phyloP scores from a whole-genome alignment of 805 yeast genomes.

The Cephaloascus fragrans region DNA sequence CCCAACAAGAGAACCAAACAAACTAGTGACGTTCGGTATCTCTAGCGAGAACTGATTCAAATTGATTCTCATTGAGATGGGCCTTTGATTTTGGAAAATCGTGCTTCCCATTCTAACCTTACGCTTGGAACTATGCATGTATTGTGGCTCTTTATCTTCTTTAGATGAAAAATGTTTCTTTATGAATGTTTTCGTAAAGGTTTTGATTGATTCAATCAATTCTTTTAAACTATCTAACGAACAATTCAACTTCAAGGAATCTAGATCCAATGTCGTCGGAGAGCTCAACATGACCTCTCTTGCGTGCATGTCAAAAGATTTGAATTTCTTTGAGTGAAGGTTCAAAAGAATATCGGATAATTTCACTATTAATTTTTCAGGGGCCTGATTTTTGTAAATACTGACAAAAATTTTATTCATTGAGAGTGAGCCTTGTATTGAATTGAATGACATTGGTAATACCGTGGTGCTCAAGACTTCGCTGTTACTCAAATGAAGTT shows the following conservation, averaged over 20 bases:
- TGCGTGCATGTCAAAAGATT: slow-evolving; percentile 1
- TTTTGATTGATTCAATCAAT: background rate
- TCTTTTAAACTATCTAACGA: background rate
- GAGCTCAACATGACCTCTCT: background rate
- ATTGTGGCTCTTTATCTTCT: background rate
- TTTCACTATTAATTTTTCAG: slow-evolving; percentile 9
- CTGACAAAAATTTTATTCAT: slow-evolving; percentile 21
- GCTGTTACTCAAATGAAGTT: slow-evolving; percentile 10
- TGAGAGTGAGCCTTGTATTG: slow-evolving; percentile 18
- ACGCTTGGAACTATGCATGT: background rate
- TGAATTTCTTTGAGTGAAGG: slow-evolving; percentile 15
- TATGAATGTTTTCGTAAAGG: background rate
- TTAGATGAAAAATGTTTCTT: no score
- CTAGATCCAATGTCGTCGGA: background rate
- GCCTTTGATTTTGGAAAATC: background rate
- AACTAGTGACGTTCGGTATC: background rate
- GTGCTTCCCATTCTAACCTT: slow-evolving; percentile 4
- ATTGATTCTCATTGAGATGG: slow-evolving; percentile 2
- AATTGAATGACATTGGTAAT: slow-evolving; percentile 35
- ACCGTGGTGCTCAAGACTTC: slow-evolving; percentile 15
- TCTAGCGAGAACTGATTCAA: background rate
- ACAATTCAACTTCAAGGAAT: background rate
- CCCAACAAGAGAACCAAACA: slow-evolving; percentile 4
- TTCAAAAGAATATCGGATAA: slow-evolving; percentile 11
- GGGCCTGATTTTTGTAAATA: slow-evolving; percentile 2